A percentile compares a stretch with the other conserved stretches of the same genome.
phyloP scores from a whole-genome alignment of 768 basidiomycete species.

The Gyrodon lividus region DNA sequence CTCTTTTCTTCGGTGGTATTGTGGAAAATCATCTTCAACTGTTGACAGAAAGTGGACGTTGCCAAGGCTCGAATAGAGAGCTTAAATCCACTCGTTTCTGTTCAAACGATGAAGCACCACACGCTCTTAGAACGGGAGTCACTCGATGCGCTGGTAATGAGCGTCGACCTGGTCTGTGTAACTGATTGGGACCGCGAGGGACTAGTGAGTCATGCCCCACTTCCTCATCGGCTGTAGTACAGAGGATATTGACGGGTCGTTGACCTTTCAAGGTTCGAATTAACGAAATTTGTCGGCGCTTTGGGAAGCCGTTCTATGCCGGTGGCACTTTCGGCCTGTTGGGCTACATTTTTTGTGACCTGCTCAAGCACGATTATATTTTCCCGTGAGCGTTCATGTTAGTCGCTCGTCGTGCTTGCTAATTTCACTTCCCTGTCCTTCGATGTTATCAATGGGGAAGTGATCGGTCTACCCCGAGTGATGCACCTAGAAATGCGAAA shows the following conservation, averaged over 20 bases:
- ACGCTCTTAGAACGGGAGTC: slow-evolving; percentile 47
- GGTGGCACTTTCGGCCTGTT: slow-evolving; percentile 88
- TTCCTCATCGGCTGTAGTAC: slow-evolving; percentile 1
- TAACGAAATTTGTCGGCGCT: slow-evolving; percentile 76
- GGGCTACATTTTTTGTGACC: slow-evolving; percentile 94
- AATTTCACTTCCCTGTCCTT: neutral
- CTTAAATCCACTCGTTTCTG: slow-evolving; percentile 87
- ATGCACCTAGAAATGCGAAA: slow-evolving; percentile 58
- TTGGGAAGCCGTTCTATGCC: slow-evolving; percentile 82
- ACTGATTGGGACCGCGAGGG: slow-evolving; percentile 73
- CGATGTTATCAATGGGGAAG: slow-evolving; percentile 36
- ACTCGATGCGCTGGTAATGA: slow-evolving; percentile 57
- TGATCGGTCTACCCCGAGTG: slow-evolving; percentile 60
- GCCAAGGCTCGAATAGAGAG: slow-evolving; percentile 84
- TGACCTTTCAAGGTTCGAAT: slow-evolving; percentile 58
- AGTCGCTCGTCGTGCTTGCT: slow-evolving; percentile 5
- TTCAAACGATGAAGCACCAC: slow-evolving; percentile 62
- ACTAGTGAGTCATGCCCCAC: slow-evolving; percentile 52
- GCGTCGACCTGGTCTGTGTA: slow-evolving; percentile 82
- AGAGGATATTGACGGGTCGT: slow-evolving; percentile 8
- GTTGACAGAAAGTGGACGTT: slow-evolving; percentile 75
- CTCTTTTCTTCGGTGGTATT: slow-evolving; percentile 31
- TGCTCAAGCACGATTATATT: slow-evolving; percentile 84
- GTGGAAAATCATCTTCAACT: slow-evolving; percentile 38
- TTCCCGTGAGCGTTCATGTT: slow-evolving; percentile 58